Evolutionary conservation across 371 early-diverging fungal species (phyloP).

Genomic region (Circinella umbellata): DNA sequence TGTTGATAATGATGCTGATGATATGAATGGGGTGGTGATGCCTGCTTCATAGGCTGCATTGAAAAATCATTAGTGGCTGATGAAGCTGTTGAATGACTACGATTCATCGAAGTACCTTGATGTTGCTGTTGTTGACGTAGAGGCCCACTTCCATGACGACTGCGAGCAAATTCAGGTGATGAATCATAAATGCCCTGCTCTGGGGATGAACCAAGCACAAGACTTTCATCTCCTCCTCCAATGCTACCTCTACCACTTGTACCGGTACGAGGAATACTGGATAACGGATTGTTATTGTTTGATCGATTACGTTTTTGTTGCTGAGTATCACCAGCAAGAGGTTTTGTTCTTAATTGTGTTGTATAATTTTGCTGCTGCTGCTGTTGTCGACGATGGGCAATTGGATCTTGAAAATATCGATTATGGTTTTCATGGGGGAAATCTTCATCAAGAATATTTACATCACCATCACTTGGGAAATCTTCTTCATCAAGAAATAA

Average conservation of each 20-base stretch:
- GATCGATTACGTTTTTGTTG: neutral
- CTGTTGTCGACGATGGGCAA: neutral
- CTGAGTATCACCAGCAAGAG: conserved; percentile 3
- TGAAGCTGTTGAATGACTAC: conserved; percentile 24
- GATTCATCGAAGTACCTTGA: conserved; percentile 14
- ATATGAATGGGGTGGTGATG: conserved; percentile 11
- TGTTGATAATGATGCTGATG: neutral
- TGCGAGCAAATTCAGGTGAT: conserved; percentile 2
- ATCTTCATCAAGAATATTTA: conserved; percentile 43
- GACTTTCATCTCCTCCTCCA: conserved; percentile 4
- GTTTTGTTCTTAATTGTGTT: conserved; percentile 6
- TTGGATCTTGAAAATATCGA: conserved; percentile 1
- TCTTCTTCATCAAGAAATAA: conserved; percentile 33
- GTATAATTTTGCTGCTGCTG: neutral
- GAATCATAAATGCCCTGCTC: conserved; percentile 4
- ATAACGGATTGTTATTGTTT: conserved; percentile 4
- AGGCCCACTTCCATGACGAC: conserved; percentile 16
- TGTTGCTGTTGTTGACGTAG: conserved; percentile 3
- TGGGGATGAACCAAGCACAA: conserved; percentile 12
- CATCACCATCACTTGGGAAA: conserved; percentile 29
- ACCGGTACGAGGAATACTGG: conserved; percentile 6
- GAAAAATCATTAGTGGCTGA: neutral
- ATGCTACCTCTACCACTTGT: neutral
- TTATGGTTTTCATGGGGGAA: conserved; percentile 38
- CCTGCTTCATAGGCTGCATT: neutral